Conservation (phyloP, 345 rosid species). For the Gossypium arboreum region DNA sequence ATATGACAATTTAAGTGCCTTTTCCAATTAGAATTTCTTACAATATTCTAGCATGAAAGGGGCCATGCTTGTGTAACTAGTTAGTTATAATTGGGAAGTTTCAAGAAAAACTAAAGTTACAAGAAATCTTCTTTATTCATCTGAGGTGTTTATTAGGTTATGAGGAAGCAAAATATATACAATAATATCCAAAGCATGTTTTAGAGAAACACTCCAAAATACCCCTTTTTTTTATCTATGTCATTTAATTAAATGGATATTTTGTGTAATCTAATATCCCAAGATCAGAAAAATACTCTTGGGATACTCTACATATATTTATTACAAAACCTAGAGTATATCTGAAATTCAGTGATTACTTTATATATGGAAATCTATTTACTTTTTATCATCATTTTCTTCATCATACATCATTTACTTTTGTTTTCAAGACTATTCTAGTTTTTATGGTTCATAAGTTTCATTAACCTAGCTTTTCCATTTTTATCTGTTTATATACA, state of each 20-base stretch:
- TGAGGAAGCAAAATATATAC: conserved; percentile 15
- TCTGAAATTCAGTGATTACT: not conserved
- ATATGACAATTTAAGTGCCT: conserved; percentile 25
- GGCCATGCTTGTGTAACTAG: conserved; percentile 39
- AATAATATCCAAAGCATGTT: conserved; percentile 29
- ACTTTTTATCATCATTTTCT: not conserved
- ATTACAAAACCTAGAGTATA: too few species aligned
- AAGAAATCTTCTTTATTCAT: conserved; percentile 37
- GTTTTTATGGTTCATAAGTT: not conserved
- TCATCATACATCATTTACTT: not conserved
- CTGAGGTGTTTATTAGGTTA: conserved; percentile 4
- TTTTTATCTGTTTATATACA: not conserved
- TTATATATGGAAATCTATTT: too few species aligned
- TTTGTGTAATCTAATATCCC: not conserved
- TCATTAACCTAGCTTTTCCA: not conserved
- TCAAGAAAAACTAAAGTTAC: conserved; percentile 49
- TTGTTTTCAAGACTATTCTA: too few species aligned
- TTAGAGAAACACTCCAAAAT: conserved; percentile 22
- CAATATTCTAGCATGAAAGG: conserved; percentile 28
- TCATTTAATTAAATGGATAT: not conserved
- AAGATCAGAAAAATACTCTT: not conserved
- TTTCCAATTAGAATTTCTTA: conserved; percentile 40
- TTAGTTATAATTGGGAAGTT: conserved; percentile 45
- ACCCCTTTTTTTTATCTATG: conserved; percentile 11
- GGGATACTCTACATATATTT: too few species aligned